phyloP scores from a whole-genome alignment of 148 eudicot species.

The Chenopodium berlandieri region DNA sequence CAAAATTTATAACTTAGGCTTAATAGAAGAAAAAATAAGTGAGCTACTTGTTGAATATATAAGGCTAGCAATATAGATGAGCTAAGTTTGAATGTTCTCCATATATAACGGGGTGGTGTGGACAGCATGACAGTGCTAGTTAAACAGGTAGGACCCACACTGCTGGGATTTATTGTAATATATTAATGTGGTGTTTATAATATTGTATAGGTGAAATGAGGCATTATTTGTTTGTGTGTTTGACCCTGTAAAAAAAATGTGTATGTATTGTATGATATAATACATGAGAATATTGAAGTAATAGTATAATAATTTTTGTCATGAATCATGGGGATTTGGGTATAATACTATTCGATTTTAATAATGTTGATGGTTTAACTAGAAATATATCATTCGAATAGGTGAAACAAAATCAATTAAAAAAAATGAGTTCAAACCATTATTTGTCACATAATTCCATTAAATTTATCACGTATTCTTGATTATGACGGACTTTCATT shows the following conservation, averaged over 20 bases:
- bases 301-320: not conserved
- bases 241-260: not conserved
- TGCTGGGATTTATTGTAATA: constrained; percentile 4
- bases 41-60: not conserved
- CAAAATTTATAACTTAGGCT: not conserved
- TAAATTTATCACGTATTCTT: no score
- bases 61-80: not conserved
- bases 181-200: constrained; percentile 11
- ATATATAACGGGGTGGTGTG: constrained; percentile 22
- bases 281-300: not conserved
- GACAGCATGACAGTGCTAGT: constrained; percentile 20
- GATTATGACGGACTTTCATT: no score
- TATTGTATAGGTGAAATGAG: not conserved
- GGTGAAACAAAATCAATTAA: not conserved
- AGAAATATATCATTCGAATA: not conserved
- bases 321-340: not conserved
- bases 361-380: constrained; percentile 4
- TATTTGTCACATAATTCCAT: no score
- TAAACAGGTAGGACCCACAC: not conserved
- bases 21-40: not conserved
- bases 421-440: not conserved
- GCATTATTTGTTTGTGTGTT: not conserved
- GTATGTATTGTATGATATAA: not conserved
- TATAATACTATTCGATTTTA: constrained; percentile 2
- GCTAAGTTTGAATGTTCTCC: constrained; percentile 22